Conservation (phyloP, 2,329 filamentous ascomycete genomes). For the Dothideomycetes sp. region DNA sequence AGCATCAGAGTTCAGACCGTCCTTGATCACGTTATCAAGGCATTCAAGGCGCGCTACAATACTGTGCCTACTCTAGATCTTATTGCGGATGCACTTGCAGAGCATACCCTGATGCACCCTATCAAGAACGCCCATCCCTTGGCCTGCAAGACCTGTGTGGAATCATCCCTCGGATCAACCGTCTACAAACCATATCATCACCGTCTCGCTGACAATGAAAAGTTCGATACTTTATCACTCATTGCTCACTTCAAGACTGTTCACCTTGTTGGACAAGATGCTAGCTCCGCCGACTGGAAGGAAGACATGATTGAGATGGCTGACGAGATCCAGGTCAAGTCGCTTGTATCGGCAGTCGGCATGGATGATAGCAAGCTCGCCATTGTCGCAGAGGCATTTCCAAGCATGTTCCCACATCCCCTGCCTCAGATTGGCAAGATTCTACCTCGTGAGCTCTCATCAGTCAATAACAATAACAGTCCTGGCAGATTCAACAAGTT, state of each 20-base stretch:
- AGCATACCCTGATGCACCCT: constrained; percentile 27
- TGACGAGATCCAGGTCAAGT: constrained; percentile 36
- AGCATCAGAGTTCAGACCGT: constrained; percentile 53
- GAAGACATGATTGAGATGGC: constrained; percentile 52
- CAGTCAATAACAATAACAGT: not conserved
- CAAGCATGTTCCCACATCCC: constrained; percentile 28
- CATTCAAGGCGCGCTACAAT: constrained; percentile 47
- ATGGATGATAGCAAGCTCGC: constrained; percentile 44
- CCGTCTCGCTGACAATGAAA: constrained; percentile 26
- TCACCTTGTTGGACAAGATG: constrained; percentile 26
- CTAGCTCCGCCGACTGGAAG: constrained; percentile 41
- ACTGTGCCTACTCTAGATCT: constrained; percentile 47
- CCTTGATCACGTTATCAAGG: constrained; percentile 50
- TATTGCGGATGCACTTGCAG: constrained; percentile 36
- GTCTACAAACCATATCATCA: constrained; percentile 22
- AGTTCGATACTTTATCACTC: constrained; percentile 40
- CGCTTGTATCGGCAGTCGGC: constrained; percentile 39
- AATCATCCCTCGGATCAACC: constrained; percentile 12
- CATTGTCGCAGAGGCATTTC: constrained; percentile 21
- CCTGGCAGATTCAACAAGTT: not conserved
- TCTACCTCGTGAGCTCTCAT: not conserved
- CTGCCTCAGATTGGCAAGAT: constrained; percentile 30
- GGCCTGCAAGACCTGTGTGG: constrained; percentile 30
- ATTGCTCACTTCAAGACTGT: constrained; percentile 51
- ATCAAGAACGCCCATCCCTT: constrained; percentile 33